phyloP scores from a whole-genome alignment of 192 early-diverging fungal species.

The Mortierella claussenii region DNA sequence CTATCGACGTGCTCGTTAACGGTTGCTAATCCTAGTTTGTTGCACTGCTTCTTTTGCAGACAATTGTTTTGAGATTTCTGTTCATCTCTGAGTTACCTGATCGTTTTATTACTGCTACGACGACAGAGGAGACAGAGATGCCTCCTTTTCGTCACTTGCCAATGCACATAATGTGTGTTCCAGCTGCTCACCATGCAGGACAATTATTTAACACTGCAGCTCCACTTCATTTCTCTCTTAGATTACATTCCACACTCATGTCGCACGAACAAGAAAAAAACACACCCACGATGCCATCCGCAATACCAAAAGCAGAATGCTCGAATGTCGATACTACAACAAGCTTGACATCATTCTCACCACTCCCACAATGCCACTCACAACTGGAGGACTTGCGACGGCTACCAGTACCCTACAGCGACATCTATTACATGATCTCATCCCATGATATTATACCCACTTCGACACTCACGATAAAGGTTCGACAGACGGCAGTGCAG shows the following conservation, averaged over 20 bases:
- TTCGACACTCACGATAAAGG: slow-evolving; percentile 15
- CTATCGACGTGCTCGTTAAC: no score
- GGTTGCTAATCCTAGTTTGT: no score
- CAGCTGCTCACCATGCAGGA: not conserved
- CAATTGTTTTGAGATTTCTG: no score
- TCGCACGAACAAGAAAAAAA: slow-evolving; percentile 2
- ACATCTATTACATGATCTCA: slow-evolving; percentile 52
- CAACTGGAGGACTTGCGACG: slow-evolving; percentile 45
- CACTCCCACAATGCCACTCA: slow-evolving; percentile 16
- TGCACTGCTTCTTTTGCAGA: no score
- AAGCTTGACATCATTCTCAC: no score
- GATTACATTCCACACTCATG: not conserved
- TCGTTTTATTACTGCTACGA: no score
- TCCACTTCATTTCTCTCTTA: not conserved
- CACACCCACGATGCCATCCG: no score
- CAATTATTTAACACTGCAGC: not conserved
- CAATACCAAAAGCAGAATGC: not conserved
- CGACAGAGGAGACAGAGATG: no score
- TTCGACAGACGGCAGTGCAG: slow-evolving; percentile 23
- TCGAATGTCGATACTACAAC: not conserved
- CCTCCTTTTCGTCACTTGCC: no score
- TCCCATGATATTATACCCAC: slow-evolving; percentile 33
- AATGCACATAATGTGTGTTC: no score
- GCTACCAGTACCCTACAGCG: slow-evolving; percentile 50
- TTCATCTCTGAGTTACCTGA: no score